Evolutionary conservation across 2,329 filamentous ascomycete genomes (phyloP), one percentile per base, ranked within the genome.

Genomic region (Dactylellina leptospora): DNA sequence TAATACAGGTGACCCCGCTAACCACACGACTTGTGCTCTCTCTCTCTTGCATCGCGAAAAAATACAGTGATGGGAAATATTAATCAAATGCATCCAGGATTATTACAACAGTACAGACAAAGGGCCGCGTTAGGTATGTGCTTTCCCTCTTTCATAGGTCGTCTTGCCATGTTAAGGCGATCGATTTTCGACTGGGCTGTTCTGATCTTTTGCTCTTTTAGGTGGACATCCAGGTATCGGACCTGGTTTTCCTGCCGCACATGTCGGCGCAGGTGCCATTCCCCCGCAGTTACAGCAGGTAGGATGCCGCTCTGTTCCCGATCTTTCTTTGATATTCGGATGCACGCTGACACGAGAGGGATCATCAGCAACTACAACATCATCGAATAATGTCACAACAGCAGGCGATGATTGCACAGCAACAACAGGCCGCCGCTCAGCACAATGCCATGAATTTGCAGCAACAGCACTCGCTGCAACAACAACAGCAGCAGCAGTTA

Each of bases 61-160:
- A 58, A 58, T 45, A 27, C 53, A 72, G 68, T 64, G 45, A 72
- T 72, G 45, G 59, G 45, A 64, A 72, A 72, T 72, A 72, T 64
- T 60, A 64, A 64, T 64, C 48, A 40, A 36, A 64, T 72, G 68
- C 68, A 51, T 72, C 68, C 68, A 64, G 59, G 59, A 36, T 58
- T 72, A 64, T 64, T 72, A 72, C 59, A 72, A 33, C 68, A 72
- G 38, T 72, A 72, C 28, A 59, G 56, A 38, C 55, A 53, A 48
- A 58, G 68, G 58, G 68, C 62, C 5, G 61, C 60, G 11, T 3
- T 59, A 28, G 47, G 53, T 55, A 25, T 47, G 68, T 72, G 9
- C 44, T 27, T 63, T 42, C 11, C 25, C 27, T 33, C 10, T 40
- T n/a, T 8, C 16, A 30, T 59, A 4, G 23, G 4, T 45, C 16